Evolutionary conservation across 805 yeast genomes (phyloP), one percentile per base, ranked within the genome.

Genomic region (Wickerhamiella musiphila): DNA sequence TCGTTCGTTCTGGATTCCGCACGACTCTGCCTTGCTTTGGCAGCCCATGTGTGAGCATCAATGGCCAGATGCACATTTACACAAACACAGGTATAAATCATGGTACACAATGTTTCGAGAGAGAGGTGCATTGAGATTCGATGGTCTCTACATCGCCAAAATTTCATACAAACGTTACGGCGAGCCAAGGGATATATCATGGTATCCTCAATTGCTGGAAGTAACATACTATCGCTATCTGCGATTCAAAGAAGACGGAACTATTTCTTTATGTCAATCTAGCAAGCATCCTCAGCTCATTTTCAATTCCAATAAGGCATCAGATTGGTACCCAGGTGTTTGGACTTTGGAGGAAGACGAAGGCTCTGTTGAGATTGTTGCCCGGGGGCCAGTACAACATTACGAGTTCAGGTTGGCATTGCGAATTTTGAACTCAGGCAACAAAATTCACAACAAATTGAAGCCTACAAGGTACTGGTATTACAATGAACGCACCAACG

Each of bases 211-310:
- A 2, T 68, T 78, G 14, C 70, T 79, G 43, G 70, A 82, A 49
- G 78, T 86, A 25, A 79, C 94, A 0, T 86, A 86, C 48, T 86
- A 81, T 49, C 59, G 98, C 40, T 90, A 83, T 51, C 54, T 75
- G 22, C 61, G 95, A 39, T 83, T 86, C 47, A 78, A 65, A 49
- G 73, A 74, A 0, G 77, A 78, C 46, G 95, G 96, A 0, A 57
- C 66, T 1, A 76, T 81, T 37, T 55, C 78, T 26, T 69, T 77
- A 47, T 62, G 78, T 18, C 62, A 81, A 18, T 68, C 92, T 0
- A 66, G 76, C 3, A 61, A 70, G 34, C 86, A 78, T 44, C 96
- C 96, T 0, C 49, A 53, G 2, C 51, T 56, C 26, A 73, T 83
- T 1, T 73, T 84, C 2, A 75, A 75, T 3, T 57, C 56, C 32